Evolutionary conservation across 2,329 filamentous ascomycete species (phyloP), one percentile per base, ranked within the genome.

Genomic region (Trichoderma arundinaceum): DNA sequence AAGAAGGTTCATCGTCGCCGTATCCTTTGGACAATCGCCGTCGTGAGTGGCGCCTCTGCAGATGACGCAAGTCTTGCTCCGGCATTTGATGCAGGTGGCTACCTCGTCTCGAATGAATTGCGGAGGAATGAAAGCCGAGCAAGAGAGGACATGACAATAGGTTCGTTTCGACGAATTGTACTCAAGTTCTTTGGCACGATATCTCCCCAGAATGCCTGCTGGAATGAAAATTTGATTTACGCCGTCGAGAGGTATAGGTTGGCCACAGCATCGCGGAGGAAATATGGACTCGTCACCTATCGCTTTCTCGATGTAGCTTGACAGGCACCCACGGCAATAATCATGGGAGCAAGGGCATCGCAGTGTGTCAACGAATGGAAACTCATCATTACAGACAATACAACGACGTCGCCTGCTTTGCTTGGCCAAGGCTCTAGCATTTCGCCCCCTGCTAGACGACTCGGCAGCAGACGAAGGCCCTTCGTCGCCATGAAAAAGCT

Each of bases 321-420:
- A 68, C 0, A 88, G 68, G 68, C 86, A 88, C 1, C 64, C 68
- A 0, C 70, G 72, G 69, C 86, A 89, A 70, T 87, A 88, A 1
- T 79, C 72, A 66, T 88, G 84, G 0, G 72, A 9, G 72, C 85
- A 77, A 28, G 80, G 74, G 12, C 61, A 71, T 38, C 41, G 59
- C 15, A 53, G 13, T 4, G 56, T 58, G 3, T 61, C 56, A 4
- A 44, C 19, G 15, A 53, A 46, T 4, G 51, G 58, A 10, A 67
- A 56, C 2, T 46, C 38, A 4, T 66, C 66, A 7, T 3, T 38
- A 19, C 66, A 67, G 5, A 59, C 39, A 8, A 48, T 41, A 39
- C 66, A 67, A 38, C 35, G 39, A 5, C 66, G 65, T 10, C 54
- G 46, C 2, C 28, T 38, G 22, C 28, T n/a, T 7, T 28, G 33